Evolutionary conservation across 2,329 filamentous ascomycete genomes (phyloP), one percentile per base, ranked within the genome.

Genomic region (Phoma sp.): DNA sequence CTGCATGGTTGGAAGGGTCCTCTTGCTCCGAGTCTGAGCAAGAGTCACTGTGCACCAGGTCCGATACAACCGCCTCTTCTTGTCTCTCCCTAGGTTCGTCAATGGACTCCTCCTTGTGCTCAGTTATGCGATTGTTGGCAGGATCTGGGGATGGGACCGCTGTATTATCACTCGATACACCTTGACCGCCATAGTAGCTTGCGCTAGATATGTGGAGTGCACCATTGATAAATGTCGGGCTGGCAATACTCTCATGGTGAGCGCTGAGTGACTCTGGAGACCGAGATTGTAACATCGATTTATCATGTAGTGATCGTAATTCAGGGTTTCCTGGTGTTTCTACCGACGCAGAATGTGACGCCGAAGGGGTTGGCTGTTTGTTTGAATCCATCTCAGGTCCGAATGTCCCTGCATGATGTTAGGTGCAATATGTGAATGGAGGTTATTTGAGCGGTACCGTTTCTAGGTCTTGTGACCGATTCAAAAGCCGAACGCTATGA

Each of bases 321-420:
- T 46, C 58, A 15, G 56, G 32, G n/a, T 69, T 63, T 17, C 59
- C 64, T 14, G 73, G 69, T 39, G 72, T 76, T 14, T 72, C 69
- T 42, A 72, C 67, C 70, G 75, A 5, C 62, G 72, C 74, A 14
- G 72, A 73, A 4, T 72, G 65, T 21, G 71, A 67, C 6, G 64
- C 47, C 18, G 29, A 49, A 29, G 71, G 71, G n/a, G 71, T 74
- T 11, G 71, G 66, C 26, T 50, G 57, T 10, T 73, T 72, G 34
- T 61, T 46, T 17, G 61, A 64, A 42, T 62, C 59, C 71, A 74
- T 74, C 51, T 20, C 30, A 51, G 3, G 17, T 33, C 50, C n/a
- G 29, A 15, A 9, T 25, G 42, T 42, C 21, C 47, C 39, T 58
- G 43, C 39, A 45, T 32, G 11, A 28, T 39, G 32, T 54, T 21